Base-by-base conservation (phyloP, 352 stramenopile genomes). In the Aphanomyces stellatus region DNA sequence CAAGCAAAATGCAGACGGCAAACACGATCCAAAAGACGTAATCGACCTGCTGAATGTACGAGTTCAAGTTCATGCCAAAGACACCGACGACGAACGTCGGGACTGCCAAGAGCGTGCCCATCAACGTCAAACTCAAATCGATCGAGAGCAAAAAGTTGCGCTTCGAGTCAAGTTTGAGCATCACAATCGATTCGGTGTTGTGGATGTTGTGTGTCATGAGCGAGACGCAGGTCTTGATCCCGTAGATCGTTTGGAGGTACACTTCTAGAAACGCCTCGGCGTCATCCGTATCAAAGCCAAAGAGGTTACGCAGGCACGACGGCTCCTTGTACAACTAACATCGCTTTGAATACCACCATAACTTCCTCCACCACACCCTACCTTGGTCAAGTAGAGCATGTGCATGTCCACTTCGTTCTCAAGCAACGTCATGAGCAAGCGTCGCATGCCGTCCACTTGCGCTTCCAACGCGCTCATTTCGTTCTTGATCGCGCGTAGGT, bases 11-110 rank as follows among this genome's bases (percentile, higher is more conserved):
- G 30, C 79, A 78, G 22, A 63, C 8, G 0, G 59, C 69, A 22
- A 74, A 59, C 5, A 80, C 61, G 64, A 71, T 74, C 66, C 67
- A 81, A 59, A 81, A 83, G 30, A 65, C 69, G 3, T 60, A 48
- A 10, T 51, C 64, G 4, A 48, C 71, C 19, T 77, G 64, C 37
- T 75, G 68, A 2, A 72, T 61, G 34, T 65, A 68, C 28, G 74
- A 72, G 41, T 70, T 74, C 15, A 83, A 27, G 55, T 83, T 83
- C 76, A 83, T 83, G 17, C 76, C 76, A 55, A 83, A 79, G 30
- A 74, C 65, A 1, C 76, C 76, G 3, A 74, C 67, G 51, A 83
- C 71, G 6, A 81, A 63, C 10, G 76, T 83, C 2, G 74, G 74
- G 3, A 83, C 53, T 4, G 72, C 73, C 25, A 83, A 46, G 3